These are phyloP conservation scores for Penicillium sp. DNA, from an alignment of 2,329 filamentous ascomycete genomes.

Conservation along the genomic window DNA sequence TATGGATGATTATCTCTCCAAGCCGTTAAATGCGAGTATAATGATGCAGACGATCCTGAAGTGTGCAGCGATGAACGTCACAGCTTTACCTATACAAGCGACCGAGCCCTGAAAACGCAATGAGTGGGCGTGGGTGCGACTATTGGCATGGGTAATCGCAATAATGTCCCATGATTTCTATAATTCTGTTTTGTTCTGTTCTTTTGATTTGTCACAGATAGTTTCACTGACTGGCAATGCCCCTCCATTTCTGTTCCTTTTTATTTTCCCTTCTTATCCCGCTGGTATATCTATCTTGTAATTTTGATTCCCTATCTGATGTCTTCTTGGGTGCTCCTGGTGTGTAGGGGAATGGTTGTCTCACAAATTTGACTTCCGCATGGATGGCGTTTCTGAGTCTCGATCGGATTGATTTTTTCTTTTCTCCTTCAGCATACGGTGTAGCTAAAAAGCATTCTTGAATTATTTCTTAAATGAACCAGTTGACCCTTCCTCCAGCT, in stretches of 20 bases:
- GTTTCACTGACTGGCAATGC: too few relatives aligned
- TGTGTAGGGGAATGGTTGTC: neutral
- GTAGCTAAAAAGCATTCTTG: neutral
- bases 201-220: too few relatives aligned
- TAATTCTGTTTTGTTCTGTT: too few relatives aligned
- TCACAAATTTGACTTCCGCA: neutral
- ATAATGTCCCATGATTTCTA: too few relatives aligned
- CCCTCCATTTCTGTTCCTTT: too few relatives aligned
- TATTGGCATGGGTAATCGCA: too few relatives aligned
- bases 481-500: too few relatives aligned
- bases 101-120: too few relatives aligned
- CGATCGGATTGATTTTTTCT: neutral
- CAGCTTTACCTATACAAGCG: constrained; percentile 7
- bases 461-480: too few relatives aligned
- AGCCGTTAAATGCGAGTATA: constrained; percentile 88
- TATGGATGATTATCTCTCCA: constrained; percentile 97
- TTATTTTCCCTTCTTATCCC: too few relatives aligned
- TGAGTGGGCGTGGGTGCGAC: too few relatives aligned
- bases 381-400: neutral
- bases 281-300: neutral
- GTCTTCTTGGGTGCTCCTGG: neutral
- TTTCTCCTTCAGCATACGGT: neutral
- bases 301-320: neutral
- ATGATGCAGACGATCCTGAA: constrained; percentile 61
- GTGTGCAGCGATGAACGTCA: constrained; percentile 22